Evolutionary conservation across 371 early-diverging fungal genomes (phyloP).

Genomic region (Rhizomucor miehei): DNA sequence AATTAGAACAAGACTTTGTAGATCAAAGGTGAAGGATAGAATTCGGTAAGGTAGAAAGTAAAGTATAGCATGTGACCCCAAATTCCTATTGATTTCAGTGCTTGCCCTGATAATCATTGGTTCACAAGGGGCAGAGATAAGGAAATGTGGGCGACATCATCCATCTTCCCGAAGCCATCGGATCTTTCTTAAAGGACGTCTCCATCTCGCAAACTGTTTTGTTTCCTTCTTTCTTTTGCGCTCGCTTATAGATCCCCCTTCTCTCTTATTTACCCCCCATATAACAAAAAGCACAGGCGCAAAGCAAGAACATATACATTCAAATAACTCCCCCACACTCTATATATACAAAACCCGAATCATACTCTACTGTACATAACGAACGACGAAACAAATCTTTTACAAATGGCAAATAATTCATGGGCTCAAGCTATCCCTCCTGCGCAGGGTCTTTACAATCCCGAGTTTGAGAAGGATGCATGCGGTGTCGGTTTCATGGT

Average conservation of each 20-base stretch:
- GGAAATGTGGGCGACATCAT: neutral
- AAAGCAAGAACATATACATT: neutral
- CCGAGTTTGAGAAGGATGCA: slow-evolving; percentile 87
- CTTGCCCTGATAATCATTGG: neutral
- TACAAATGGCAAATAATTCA: slow-evolving; percentile 55
- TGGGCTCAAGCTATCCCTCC: slow-evolving; percentile 85
- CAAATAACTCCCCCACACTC: neutral
- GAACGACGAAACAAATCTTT: neutral
- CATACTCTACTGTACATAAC: neutral
- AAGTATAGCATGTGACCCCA: slow-evolving; percentile 1
- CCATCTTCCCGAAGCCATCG: neutral
- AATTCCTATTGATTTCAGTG: neutral
- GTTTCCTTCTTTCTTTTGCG: neutral
- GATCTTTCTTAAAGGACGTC: slow-evolving; percentile 1
- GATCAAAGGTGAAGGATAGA: neutral
- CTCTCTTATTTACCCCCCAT: neutral
- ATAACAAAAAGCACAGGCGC: too few species aligned
- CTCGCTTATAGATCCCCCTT: neutral
- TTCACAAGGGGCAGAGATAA: neutral
- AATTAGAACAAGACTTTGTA: neutral
- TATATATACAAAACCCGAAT: neutral
- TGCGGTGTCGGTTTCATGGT: slow-evolving; percentile 98
- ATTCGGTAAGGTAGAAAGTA: neutral
- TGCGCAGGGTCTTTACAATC: slow-evolving; percentile 88
- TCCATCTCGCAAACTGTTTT: neutral